Percentiles rank a stretch among this genome's conserved stretches.
These are phyloP conservation scores for Cnidoscolus chayamansa DNA, from an alignment of 441 rosid genomes.

Conservation along the genomic window DNA sequence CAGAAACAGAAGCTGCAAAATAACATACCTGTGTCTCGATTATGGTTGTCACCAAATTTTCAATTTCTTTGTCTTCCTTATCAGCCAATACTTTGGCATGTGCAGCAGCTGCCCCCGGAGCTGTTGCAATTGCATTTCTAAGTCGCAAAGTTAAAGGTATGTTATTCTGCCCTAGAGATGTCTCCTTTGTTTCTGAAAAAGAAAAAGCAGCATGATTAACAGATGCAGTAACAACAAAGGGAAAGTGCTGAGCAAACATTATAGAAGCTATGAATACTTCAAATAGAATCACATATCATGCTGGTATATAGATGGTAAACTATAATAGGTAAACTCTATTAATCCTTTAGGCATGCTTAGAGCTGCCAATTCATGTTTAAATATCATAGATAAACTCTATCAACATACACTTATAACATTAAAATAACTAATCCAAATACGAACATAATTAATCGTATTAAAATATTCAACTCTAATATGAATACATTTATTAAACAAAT, in stretches of 20 bases:
- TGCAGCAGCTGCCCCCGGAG: slow-evolving; percentile 79
- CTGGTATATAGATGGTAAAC: not conserved
- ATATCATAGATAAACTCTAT: too few relatives aligned
- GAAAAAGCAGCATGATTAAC: not conserved
- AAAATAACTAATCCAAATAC: too few relatives aligned
- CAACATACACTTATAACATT: too few relatives aligned
- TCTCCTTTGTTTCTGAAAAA: slow-evolving; percentile 40
- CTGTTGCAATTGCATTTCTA: slow-evolving; percentile 74
- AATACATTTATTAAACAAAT: too few relatives aligned
- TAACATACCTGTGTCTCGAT: slow-evolving; percentile 66
- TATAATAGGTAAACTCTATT: not conserved
- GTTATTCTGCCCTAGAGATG: slow-evolving; percentile 27
- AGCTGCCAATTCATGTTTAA: too few relatives aligned
- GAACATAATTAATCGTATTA: too few relatives aligned
- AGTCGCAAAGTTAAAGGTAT: slow-evolving; percentile 64
- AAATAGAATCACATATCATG: not conserved
- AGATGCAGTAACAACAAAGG: slow-evolving; percentile 3
- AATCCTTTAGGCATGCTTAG: not conserved
- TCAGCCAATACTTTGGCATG: slow-evolving; percentile 74
- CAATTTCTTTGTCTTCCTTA: slow-evolving; percentile 77
- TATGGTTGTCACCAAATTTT: slow-evolving; percentile 52
- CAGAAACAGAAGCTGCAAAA: slow-evolving; percentile 5
- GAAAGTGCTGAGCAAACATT: not conserved
- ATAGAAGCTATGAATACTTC: not conserved
- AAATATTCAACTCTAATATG: too few relatives aligned